Evolutionary conservation across 176 grass and related monocot species (phyloP).

Genomic region (Aegilops umbellulata): DNA sequence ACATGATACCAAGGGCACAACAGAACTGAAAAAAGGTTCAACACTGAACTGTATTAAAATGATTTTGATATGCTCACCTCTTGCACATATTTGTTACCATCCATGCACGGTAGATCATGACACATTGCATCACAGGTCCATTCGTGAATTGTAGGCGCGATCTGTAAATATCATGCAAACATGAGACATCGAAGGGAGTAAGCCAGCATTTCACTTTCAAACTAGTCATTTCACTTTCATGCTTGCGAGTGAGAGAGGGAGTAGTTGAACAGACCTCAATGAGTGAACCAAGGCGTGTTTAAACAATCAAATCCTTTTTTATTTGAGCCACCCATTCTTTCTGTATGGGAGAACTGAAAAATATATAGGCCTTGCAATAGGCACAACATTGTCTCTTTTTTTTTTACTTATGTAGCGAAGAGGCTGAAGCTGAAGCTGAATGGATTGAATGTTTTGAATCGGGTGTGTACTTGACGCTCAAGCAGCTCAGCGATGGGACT

Average conservation of each 20-base stretch:
- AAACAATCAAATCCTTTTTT: conserved; percentile 53
- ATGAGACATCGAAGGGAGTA: conserved; percentile 5
- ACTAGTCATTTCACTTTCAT: not conserved
- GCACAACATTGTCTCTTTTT: not conserved
- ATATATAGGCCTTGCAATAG: conserved; percentile 61
- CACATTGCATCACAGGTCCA: conserved; percentile 99
- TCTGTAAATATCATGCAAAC: conserved; percentile 44
- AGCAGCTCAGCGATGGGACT: no score
- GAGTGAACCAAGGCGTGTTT: conserved; percentile 57
- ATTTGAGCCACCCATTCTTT: conserved; percentile 67
- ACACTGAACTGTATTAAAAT: not conserved
- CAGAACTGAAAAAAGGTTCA: not conserved
- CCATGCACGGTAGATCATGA: conserved; percentile 83
- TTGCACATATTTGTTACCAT: conserved; percentile 92
- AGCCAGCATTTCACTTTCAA: not conserved
- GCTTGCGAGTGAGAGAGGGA: not conserved
- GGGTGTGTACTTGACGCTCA: no score
- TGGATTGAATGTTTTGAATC: no score
- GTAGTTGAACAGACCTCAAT: conserved; percentile 58
- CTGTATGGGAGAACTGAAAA: conserved; percentile 68
- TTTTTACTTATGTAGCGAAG: no score
- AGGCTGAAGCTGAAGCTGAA: no score
- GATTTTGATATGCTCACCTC: conserved; percentile 47
- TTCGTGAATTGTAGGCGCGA: conserved; percentile 93
- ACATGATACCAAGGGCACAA: not conserved